phyloP scores from a whole-genome alignment of 306 rosid species.

The Quercus agrifolia region DNA sequence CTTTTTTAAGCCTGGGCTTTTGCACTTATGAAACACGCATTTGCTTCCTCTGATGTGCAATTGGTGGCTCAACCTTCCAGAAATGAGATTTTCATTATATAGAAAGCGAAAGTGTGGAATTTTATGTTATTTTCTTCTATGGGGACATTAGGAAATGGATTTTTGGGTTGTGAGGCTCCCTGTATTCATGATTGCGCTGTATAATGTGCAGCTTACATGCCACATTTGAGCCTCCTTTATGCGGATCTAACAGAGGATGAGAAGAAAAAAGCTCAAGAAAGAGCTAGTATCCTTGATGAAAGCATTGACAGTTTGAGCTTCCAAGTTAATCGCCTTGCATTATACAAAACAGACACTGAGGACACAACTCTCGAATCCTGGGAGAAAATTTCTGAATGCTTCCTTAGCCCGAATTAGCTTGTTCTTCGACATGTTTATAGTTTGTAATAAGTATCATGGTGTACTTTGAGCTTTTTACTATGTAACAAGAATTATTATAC shows the following conservation, averaged over 20 bases:
- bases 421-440: background rate
- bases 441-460: background rate
- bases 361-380: slow-evolving; percentile 76
- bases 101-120: no score
- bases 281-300: slow-evolving; percentile 47
- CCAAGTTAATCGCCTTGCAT: slow-evolving; percentile 57
- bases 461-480: background rate
- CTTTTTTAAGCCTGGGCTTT: no score
- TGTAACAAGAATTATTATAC: background rate
- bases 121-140: no score
- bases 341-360: slow-evolving; percentile 71
- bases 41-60: no score
- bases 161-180: background rate
- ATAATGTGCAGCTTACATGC: slow-evolving; percentile 69
- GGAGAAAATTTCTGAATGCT: slow-evolving; percentile 76
- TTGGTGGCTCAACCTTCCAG: no score
- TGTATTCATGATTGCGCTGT: slow-evolving; percentile 2
- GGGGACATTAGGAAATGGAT: background rate
- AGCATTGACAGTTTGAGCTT: slow-evolving; percentile 51
- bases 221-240: slow-evolving; percentile 80
- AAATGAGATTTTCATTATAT: no score
- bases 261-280: slow-evolving; percentile 63
- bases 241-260: slow-evolving; percentile 65
- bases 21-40: no score
- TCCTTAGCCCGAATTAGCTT: slow-evolving; percentile 42